Evolutionary conservation across 1,284 basidiomycete species (phyloP).

Genomic region (Inonotus obliquus): DNA sequence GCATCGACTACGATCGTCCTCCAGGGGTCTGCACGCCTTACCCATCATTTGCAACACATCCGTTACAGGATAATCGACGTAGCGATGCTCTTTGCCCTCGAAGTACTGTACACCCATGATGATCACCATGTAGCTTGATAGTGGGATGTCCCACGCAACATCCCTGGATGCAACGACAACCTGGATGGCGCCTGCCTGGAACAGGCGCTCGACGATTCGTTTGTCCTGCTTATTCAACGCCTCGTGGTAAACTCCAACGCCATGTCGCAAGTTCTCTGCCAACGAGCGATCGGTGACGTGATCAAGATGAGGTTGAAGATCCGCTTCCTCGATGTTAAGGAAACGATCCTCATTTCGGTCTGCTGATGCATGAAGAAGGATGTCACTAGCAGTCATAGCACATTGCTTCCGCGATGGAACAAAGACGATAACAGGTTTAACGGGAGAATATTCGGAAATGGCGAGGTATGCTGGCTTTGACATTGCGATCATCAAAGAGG

Average conservation of each 20-base stretch:
- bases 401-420: constrained; percentile 95
- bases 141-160: constrained; percentile 92
- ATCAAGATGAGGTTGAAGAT: constrained; percentile 86
- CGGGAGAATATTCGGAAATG: constrained; percentile 83
- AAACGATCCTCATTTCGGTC: constrained; percentile 86
- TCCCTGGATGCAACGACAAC: constrained; percentile 94
- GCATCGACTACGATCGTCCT: constrained; percentile 86
- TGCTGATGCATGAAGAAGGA: constrained; percentile 85
- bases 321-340: constrained; percentile 83
- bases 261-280: constrained; percentile 81
- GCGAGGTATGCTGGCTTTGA: constrained; percentile 97
- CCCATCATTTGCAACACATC: constrained; percentile 99
- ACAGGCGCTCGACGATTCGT: constrained; percentile 89
- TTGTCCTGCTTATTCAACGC: constrained; percentile 90
- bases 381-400: constrained; percentile 87
- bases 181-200: constrained; percentile 92
- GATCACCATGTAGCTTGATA: constrained; percentile 94
- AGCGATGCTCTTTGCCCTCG: constrained; percentile 95
- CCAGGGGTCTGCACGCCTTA: constrained; percentile 82
- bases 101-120: constrained; percentile 98
- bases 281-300: constrained; percentile 78
- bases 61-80: constrained; percentile 96
- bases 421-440: constrained; percentile 88
- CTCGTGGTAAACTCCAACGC: constrained; percentile 96
- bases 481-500: constrained; percentile 98